Evolutionary conservation across 768 basidiomycete species (phyloP).

Genomic region (Termitomyces eurrhizus): DNA sequence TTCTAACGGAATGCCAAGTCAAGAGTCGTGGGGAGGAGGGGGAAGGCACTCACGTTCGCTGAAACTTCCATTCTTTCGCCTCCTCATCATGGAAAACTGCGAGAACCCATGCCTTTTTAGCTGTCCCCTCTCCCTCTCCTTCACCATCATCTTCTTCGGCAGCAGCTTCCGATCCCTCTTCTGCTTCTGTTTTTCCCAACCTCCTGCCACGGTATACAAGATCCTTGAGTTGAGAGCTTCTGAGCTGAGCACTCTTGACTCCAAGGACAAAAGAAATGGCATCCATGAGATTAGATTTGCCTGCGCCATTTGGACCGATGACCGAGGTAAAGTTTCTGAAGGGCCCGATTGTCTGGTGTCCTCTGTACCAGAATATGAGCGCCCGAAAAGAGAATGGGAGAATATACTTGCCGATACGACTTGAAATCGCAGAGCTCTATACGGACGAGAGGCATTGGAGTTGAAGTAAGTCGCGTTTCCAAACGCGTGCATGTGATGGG

Average conservation of each 20-base stretch:
- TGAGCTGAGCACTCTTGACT: conserved; percentile 88
- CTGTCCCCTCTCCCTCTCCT: conserved; percentile 74
- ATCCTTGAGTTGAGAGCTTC: conserved; percentile 92
- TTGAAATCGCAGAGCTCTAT: conserved; percentile 97
- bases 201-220: conserved; percentile 89
- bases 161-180: conserved; percentile 39
- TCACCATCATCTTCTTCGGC: conserved; percentile 48
- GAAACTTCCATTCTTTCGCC: conserved; percentile 85
- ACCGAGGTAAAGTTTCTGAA: conserved; percentile 93
- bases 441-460: conserved; percentile 69
- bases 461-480: background rate
- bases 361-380: conserved; percentile 32
- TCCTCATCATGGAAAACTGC: conserved; percentile 81
- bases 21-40: background rate
- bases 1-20: conserved; percentile 44
- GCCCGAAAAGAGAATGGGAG: background rate
- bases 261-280: conserved; percentile 99
- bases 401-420: conserved; percentile 63
- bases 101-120: conserved; percentile 93
- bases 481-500: conserved; percentile 12
- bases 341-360: conserved; percentile 84
- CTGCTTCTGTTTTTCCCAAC: conserved; percentile 48
- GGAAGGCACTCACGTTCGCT: conserved; percentile 71
- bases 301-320: conserved; percentile 98
- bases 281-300: conserved; percentile 99